A percentile compares a stretch with the other conserved stretches of the same genome.
These are phyloP conservation scores for Corylus americana DNA, from an alignment of 306 rosid species.

Conservation along the genomic window DNA sequence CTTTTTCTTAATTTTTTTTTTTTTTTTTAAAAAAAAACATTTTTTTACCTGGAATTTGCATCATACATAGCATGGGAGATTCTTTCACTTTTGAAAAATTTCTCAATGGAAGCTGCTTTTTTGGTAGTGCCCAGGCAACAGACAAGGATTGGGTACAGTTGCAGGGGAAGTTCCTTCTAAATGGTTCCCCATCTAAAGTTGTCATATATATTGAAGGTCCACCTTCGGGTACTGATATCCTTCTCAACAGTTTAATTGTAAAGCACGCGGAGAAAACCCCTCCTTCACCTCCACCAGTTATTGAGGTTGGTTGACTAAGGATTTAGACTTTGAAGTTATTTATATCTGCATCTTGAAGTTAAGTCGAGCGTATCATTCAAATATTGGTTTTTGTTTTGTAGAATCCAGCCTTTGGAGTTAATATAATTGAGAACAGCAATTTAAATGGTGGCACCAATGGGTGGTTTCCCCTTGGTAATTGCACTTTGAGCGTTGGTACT, in stretches of 20 bases:
- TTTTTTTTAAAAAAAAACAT: neutral
- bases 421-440: slow-evolving; percentile 77
- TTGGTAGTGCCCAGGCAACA: slow-evolving; percentile 81
- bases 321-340: neutral
- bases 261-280: slow-evolving; percentile 78
- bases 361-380: slow-evolving; percentile 10
- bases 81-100: slow-evolving; percentile 16
- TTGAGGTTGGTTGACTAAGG: slow-evolving; percentile 53
- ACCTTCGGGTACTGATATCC: slow-evolving; percentile 83
- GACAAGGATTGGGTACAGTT: slow-evolving; percentile 84
- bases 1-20: neutral
- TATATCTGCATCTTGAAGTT: neutral
- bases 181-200: slow-evolving; percentile 75
- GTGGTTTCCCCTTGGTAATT: slow-evolving; percentile 88
- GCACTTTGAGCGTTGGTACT: slow-evolving; percentile 63
- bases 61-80: neutral
- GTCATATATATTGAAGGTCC: slow-evolving; percentile 92
- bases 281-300: slow-evolving; percentile 68
- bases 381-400: slow-evolving; percentile 36
- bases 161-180: slow-evolving; percentile 88
- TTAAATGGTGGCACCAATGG: slow-evolving; percentile 65
- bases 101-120: slow-evolving; percentile 35
- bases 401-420: slow-evolving; percentile 71
- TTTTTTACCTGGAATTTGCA: neutral
- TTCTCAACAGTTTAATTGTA: slow-evolving; percentile 65